Percentiles rank a stretch among this genome's conserved stretches.
These are phyloP conservation scores for Syncephalis plumigaleata DNA, from an alignment of 371 early-diverging fungal species.

Conservation along the genomic window DNA sequence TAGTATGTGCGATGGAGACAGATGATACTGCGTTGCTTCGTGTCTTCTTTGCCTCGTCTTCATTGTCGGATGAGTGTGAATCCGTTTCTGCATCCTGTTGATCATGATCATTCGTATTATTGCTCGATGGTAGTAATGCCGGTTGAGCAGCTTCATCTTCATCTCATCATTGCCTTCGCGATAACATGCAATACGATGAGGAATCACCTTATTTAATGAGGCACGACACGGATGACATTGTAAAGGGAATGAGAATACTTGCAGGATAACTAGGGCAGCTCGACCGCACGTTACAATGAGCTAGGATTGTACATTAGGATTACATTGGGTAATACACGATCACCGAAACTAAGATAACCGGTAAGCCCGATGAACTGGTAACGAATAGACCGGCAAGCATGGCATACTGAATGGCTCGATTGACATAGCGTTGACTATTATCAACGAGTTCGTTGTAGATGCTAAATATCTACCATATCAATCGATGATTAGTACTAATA, in stretches of 20 bases:
- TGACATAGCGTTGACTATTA: constrained; percentile 46
- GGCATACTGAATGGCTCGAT: constrained; percentile 46
- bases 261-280: constrained; percentile 76
- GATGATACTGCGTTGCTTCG: too few relatives aligned
- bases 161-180: too few relatives aligned
- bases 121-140: too few relatives aligned
- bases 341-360: constrained; percentile 94
- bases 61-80: constrained; percentile 2
- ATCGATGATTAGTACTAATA: constrained; percentile 13
- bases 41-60: constrained; percentile 6
- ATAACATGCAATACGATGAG: background rate
- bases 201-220: constrained; percentile 67
- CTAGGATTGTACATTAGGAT: constrained; percentile 66
- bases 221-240: constrained; percentile 94
- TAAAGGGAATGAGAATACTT: constrained; percentile 91
- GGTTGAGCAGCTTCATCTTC: too few relatives aligned
- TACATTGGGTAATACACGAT: constrained; percentile 71
- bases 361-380: constrained; percentile 85
- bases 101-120: background rate
- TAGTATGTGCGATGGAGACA: too few relatives aligned
- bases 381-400: constrained; percentile 61
- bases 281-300: constrained; percentile 70
- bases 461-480: constrained; percentile 64
- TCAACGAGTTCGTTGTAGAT: constrained; percentile 84
- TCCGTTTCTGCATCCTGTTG: background rate